Percentiles rank a stretch among this genome's conserved stretches.
These are phyloP conservation scores for Pythium grandisporangium DNA, from an alignment of 352 stramenopile genomes.

Conservation along the genomic window DNA sequence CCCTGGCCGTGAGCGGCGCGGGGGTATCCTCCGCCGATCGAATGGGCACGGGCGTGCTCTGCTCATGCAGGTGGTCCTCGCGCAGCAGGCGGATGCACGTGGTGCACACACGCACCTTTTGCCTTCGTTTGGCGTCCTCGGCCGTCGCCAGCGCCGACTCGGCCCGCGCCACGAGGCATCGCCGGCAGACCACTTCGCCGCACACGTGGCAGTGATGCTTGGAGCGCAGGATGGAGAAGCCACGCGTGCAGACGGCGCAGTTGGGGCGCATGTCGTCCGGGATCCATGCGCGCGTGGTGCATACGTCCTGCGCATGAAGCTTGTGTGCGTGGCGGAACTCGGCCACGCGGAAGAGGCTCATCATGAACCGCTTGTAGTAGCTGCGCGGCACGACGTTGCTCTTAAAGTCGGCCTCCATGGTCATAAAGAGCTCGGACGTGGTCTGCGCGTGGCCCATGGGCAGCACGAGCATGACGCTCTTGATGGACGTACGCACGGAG, in stretches of 20 bases:
- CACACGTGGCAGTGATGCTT: conserved; percentile 2
- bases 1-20: background rate
- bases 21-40: conserved; percentile 3
- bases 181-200: background rate
- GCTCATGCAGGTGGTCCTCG: conserved; percentile 7
- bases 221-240: background rate
- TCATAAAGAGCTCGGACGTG: conserved; percentile 12
- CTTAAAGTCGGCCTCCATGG: conserved; percentile 12
- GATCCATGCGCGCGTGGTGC: background rate
- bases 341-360: conserved; percentile 5
- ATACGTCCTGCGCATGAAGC: background rate
- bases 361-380: conserved; percentile 10
- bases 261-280: background rate
- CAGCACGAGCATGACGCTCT: conserved; percentile 7
- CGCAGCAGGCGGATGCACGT: conserved; percentile 7
- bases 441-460: conserved; percentile 1
- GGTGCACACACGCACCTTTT: conserved; percentile 1
- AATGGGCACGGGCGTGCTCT: background rate
- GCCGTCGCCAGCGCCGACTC: background rate
- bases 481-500: conserved; percentile 1
- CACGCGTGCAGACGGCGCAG: conserved; percentile 1
- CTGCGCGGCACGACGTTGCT: conserved; percentile 11
- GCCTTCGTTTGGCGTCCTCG: background rate
- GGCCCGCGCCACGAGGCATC: background rate
- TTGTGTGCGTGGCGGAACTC: background rate